A percentile compares a stretch with the other conserved stretches of the same genome.
Evolutionary conservation across 2,329 filamentous ascomycete species (phyloP).

Genomic region (Fusarium luffae): DNA sequence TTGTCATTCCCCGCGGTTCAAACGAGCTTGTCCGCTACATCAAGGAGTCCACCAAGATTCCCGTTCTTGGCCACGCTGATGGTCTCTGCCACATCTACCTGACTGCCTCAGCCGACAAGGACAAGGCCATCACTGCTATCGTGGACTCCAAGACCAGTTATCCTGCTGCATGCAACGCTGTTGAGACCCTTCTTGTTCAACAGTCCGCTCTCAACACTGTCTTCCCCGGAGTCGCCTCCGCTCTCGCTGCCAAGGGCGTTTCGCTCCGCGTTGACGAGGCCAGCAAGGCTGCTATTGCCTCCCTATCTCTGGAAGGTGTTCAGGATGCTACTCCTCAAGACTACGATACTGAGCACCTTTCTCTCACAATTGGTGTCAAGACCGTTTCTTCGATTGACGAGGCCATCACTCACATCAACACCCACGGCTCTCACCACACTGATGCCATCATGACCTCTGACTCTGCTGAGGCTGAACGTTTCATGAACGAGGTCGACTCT

Average conservation of each 20-base stretch:
- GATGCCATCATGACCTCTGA: slow-evolving; percentile 86
- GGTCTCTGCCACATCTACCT: slow-evolving; percentile 91
- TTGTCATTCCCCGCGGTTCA: slow-evolving; percentile 91
- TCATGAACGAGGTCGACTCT: slow-evolving; percentile 87
- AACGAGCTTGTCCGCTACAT: slow-evolving; percentile 92
- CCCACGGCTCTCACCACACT: slow-evolving; percentile 92
- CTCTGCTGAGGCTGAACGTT: slow-evolving; percentile 75
- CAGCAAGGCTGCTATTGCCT: slow-evolving; percentile 72
- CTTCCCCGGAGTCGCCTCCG: slow-evolving; percentile 77
- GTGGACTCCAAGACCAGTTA: slow-evolving; percentile 95
- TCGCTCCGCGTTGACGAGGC: slow-evolving; percentile 80
- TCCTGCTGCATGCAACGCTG: slow-evolving; percentile 91
- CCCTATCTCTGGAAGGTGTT: slow-evolving; percentile 60
- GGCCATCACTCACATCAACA: slow-evolving; percentile 90
- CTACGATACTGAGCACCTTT: slow-evolving; percentile 89
- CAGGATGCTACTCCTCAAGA: slow-evolving; percentile 76
- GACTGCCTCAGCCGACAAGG: slow-evolving; percentile 77
- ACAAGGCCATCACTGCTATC: slow-evolving; percentile 79
- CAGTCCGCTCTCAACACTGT: slow-evolving; percentile 72
- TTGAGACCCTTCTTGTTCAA: slow-evolving; percentile 93
- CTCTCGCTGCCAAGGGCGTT: slow-evolving; percentile 81
- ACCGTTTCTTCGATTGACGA: slow-evolving; percentile 74
- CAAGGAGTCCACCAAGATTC: slow-evolving; percentile 91
- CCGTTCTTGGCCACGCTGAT: slow-evolving; percentile 95
- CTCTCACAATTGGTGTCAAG: slow-evolving; percentile 85